Base-by-base conservation (phyloP, 176 grass and related monocot species). In the Carex cristatella region DNA sequence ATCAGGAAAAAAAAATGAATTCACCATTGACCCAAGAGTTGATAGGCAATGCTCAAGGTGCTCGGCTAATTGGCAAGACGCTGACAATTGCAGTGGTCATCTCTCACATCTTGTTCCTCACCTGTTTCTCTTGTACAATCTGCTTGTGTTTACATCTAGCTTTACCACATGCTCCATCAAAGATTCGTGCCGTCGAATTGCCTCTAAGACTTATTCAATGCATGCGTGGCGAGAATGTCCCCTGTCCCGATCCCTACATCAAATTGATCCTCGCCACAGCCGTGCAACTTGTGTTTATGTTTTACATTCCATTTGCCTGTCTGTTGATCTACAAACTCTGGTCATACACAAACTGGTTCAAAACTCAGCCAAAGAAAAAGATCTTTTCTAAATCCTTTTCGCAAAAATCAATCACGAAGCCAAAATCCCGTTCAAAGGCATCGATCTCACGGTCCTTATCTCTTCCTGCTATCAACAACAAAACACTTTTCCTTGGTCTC, bases 281-380 rank as follows among this genome's bases (percentile, higher is more conserved):
- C 11, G 73, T 77, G 73, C 27, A 10, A 14, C 49, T 77, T 55
- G 73, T 77, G 3, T 77, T 77, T 32, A 32, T 56, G 19, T 49
- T 77, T 28, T 77, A 77, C 48, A 56, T 77, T 54, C 73, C 73
- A 12, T 77, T 77, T 55, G 44, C 73, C 10, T 77, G 73, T 32
- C 48, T 77, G 49, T 55, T 77, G 73, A 77, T 77, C 48, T 77
- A 77, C 11, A 77, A 56, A 54, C 73, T 77, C 19, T 56, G 73
- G 73, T 77, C 48, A 4, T 77, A 77, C 73, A 77, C 73, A 32
- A 77, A 77, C 48, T 77, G 73, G 73, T 77, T 77, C 46, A 77
- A 55, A 5, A 77, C 10, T 77, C 46, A 12, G 13, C 73, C 48
- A 4, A 77, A 77, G 73, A 77, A 77, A 32, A 77, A 27, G 30